Percentiles rank a stretch among this genome's conserved stretches.
phyloP scores from a whole-genome alignment of 2,329 filamentous ascomycete genomes.

The Annulohypoxylon truncatum region DNA sequence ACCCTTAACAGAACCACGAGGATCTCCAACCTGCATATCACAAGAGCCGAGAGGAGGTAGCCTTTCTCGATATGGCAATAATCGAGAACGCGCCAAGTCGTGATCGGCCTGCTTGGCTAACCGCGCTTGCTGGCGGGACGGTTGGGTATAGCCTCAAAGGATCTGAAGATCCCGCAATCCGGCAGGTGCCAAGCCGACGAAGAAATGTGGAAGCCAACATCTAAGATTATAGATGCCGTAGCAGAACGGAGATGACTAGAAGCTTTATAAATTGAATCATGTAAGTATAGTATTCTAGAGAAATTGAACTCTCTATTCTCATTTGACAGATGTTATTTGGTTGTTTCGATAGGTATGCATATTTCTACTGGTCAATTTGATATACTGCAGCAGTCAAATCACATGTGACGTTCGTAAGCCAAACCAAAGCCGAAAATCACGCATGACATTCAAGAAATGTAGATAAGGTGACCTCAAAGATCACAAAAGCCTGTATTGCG shows the following conservation, averaged over 20 bases:
- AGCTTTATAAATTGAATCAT: not conserved
- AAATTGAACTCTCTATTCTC: not conserved
- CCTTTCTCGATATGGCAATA: not conserved
- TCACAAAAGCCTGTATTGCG: conserved; percentile 24
- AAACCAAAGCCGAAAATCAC: not conserved
- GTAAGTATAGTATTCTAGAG: not conserved
- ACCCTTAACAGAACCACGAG: not conserved
- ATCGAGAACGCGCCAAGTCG: not conserved
- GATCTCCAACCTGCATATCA: not conserved
- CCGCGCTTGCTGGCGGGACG: not conserved
- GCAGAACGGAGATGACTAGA: not conserved
- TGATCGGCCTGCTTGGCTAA: not conserved
- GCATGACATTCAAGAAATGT: not conserved
- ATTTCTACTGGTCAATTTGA: not conserved
- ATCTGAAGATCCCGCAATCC: not conserved
- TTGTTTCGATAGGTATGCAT: not conserved
- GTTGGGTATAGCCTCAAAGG: conserved; percentile 12
- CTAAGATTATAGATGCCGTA: not conserved
- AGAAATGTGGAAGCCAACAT: not conserved
- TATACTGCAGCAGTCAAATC: not conserved
- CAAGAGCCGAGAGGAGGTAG: not conserved
- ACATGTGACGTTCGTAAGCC: not conserved
- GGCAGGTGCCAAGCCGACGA: conserved; percentile 2
- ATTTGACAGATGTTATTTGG: not conserved
- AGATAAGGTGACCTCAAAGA: conserved; percentile 8